These are phyloP conservation scores for Pseudocercospora ulei DNA, from an alignment of 2,329 filamentous ascomycete species.

Conservation along the genomic window DNA sequence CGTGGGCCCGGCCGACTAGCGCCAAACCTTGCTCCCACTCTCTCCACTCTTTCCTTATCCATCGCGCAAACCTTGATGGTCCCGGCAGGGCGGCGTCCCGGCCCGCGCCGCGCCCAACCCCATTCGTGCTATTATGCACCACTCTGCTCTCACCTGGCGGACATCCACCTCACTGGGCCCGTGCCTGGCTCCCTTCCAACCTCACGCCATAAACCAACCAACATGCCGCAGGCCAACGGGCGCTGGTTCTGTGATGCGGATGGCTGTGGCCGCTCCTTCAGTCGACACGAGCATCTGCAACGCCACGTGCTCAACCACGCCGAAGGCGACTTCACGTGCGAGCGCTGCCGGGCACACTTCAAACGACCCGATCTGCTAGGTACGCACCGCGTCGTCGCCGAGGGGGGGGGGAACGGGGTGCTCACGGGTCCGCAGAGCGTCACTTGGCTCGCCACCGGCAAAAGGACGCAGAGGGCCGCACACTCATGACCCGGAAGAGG, in stretches of 20 bases:
- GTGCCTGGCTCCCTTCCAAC: slow-evolving; percentile 1
- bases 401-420: not conserved
- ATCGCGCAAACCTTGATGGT: too few relatives aligned
- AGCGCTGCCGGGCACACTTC: slow-evolving; percentile 52
- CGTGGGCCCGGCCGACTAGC: too few relatives aligned
- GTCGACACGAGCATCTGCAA: slow-evolving; percentile 50
- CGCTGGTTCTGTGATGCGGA: slow-evolving; percentile 37
- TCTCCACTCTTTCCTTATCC: too few relatives aligned
- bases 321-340: slow-evolving; percentile 48
- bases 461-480: slow-evolving; percentile 48
- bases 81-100: too few relatives aligned
- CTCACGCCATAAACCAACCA: slow-evolving; percentile 4
- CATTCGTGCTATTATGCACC: slow-evolving; percentile 9
- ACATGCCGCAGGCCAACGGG: slow-evolving; percentile 17
- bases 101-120: too few relatives aligned
- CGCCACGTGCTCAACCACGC: slow-evolving; percentile 51
- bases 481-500: slow-evolving; percentile 48
- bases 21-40: too few relatives aligned
- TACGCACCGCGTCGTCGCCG: slow-evolving; percentile 29
- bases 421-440: slow-evolving; percentile 40
- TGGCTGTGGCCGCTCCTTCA: slow-evolving; percentile 47
- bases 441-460: slow-evolving; percentile 49
- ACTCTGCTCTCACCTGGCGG: slow-evolving; percentile 4
- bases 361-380: slow-evolving; percentile 52
- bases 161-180: not conserved